Base-by-base conservation (phyloP, 139 green algal species). In the Deuterostichococcus epilithicus region DNA sequence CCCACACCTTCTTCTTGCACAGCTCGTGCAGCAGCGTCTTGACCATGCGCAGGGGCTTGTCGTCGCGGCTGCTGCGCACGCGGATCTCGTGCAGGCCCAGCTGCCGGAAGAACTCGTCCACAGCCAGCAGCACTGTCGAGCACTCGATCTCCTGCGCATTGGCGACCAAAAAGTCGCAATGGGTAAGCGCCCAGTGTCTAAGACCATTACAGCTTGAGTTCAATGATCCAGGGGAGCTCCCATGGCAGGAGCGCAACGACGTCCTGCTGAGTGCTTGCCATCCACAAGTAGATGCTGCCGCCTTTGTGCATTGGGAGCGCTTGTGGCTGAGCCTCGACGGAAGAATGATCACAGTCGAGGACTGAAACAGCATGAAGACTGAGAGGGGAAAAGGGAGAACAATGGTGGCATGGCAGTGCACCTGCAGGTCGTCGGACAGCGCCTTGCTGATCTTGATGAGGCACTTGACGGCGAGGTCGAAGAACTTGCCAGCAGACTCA, bases 41-140 rank as follows among this genome's bases (percentile, higher is more conserved):
- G 39, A 98, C 89, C 92, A 98, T 98, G 74, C 93, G 86, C 78
- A 99, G 86, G 15, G 94, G 92, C 87, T 98, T 97, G 89, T 99
- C 95, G 68, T 98, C 93, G 15, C 76, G 47, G 32, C 84, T 73
- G 25, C 88, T 89, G 33, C 93, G 82, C 47, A 83, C 81, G 58
- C 92, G 83, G 60, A 99, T 92, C 84, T 98, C 95, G 39, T 97
- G 91, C 33, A 93, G 80, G 1, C 92, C 90, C 68, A 98, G 88
- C 34, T 79, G 85, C 72, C 90, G 80, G 77, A 98, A 96, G 86
- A 95, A 99, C 70, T 83, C 77, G 85, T 99, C 93, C 58, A 98
- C 83, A 58, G 79, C 82, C 69, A 93, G 77, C 78, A 99, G 83
- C 39, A 99, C 83, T 45, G 68, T 68, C 18, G 72, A 63, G 44